Conservation (phyloP, 805 yeast species). For the Torulaspora indica region DNA sequence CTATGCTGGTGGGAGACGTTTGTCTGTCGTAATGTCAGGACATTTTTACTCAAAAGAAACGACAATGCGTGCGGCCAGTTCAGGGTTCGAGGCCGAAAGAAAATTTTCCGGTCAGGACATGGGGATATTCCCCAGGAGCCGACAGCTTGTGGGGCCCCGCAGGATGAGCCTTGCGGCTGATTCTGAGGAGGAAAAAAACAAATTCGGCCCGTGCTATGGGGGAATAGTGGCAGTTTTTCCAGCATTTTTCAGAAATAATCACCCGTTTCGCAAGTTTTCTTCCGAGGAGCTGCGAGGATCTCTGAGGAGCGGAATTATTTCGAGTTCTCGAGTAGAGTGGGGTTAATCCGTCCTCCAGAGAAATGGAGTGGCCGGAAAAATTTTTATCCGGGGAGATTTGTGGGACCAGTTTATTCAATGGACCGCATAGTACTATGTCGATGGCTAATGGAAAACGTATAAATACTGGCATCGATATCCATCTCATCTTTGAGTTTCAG, state of each 20-base stretch:
- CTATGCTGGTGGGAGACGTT: neutral
- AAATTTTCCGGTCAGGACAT: conserved; percentile 1
- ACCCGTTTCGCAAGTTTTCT: conserved; percentile 2
- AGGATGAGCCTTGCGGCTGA: conserved; percentile 8
- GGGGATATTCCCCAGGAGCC: neutral
- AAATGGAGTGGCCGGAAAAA: conserved; percentile 1
- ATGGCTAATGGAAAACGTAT: conserved; percentile 3
- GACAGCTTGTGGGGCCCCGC: conserved; percentile 9
- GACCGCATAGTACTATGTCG: no score
- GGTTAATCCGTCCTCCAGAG: conserved; percentile 4
- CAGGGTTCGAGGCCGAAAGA: conserved; percentile 1
- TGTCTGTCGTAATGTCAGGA: neutral
- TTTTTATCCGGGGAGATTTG: conserved; percentile 1
- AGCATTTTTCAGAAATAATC: neutral
- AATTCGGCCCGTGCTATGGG: neutral
- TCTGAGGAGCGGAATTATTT: conserved; percentile 4
- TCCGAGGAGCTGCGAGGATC: neutral
- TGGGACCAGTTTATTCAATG: neutral
- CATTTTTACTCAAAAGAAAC: conserved; percentile 1
- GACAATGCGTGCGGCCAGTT: neutral
- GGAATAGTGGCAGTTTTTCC: neutral
- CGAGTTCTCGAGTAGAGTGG: neutral
- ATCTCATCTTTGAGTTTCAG: neutral
- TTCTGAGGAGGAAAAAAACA: neutral
- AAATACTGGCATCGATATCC: conserved; percentile 7